Conservation (phyloP, 352 stramenopile genomes). For the Phytophthora cryptogea region DNA sequence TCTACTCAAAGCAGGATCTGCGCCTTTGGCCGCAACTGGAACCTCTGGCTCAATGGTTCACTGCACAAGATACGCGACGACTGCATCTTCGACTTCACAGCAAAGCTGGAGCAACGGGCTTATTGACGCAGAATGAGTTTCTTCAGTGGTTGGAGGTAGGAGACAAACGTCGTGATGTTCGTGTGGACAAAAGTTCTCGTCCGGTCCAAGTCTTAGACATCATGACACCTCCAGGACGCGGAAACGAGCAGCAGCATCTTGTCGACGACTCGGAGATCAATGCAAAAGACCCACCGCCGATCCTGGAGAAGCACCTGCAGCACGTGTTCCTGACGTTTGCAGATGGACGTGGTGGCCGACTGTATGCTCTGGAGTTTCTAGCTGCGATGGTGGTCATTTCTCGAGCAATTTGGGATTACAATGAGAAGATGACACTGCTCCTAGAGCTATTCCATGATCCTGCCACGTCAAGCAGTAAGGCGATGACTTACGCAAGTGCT, state of each 20-base stretch:
- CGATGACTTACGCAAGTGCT: constrained; percentile 4
- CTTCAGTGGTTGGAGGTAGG: constrained; percentile 45
- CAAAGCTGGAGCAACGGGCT: constrained; percentile 28
- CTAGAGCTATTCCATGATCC: constrained; percentile 63
- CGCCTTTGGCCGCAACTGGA: constrained; percentile 64
- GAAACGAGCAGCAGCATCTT: constrained; percentile 15
- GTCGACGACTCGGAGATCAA: neutral
- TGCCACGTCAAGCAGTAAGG: constrained; percentile 19
- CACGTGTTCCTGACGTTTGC: constrained; percentile 69
- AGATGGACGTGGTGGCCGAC: constrained; percentile 17
- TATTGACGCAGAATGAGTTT: constrained; percentile 56
- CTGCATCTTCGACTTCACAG: constrained; percentile 39
- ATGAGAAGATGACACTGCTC: constrained; percentile 61
- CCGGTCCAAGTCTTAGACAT: constrained; percentile 36
- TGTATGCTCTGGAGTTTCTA: constrained; percentile 71
- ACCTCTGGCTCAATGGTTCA: constrained; percentile 70
- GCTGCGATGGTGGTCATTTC: constrained; percentile 60
- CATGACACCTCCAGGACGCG: constrained; percentile 42
- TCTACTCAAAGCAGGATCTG: constrained; percentile 58
- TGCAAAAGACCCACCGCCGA: constrained; percentile 17
- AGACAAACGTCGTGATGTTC: neutral
- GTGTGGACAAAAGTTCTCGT: constrained; percentile 8
- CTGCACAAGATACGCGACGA: constrained; percentile 44
- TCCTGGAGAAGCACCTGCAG: constrained; percentile 60
- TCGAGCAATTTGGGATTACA: constrained; percentile 60